Conservation (phyloP, 2,329 filamentous ascomycete species). For the Metarhizium anisopliae region DNA sequence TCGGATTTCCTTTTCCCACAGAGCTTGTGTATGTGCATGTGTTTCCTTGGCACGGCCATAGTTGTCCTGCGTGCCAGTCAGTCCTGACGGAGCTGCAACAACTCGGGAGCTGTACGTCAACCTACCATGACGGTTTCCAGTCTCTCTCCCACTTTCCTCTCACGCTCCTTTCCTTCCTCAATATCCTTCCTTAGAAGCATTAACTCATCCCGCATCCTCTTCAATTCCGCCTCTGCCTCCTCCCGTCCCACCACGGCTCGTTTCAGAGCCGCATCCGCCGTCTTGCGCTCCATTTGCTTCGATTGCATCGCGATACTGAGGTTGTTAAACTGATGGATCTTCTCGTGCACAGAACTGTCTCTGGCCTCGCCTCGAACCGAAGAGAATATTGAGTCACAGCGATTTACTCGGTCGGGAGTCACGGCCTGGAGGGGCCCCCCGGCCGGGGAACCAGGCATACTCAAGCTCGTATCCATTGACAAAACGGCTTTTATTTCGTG, state of each 20-base stretch:
- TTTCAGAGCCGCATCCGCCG: conserved; percentile 56
- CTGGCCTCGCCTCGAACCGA: conserved; percentile 31
- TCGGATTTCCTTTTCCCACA: conserved; percentile 69
- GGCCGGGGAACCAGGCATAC: conserved; percentile 42
- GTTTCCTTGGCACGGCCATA: conserved; percentile 63
- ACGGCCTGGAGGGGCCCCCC: conserved; percentile 49
- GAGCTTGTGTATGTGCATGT: conserved; percentile 53
- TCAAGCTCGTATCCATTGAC: conserved; percentile 34
- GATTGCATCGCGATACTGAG: conserved; percentile 52
- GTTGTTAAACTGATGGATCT: conserved; percentile 65
- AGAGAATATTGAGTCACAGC: conserved; percentile 27
- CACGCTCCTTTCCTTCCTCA: conserved; percentile 57
- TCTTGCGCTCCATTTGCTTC: conserved; percentile 54
- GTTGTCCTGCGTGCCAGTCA: conserved; percentile 46
- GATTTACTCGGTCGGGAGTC: conserved; percentile 56
- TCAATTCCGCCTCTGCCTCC: conserved; percentile 61
- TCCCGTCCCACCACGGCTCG: conserved; percentile 60
- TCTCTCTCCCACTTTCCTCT: conserved; percentile 57
- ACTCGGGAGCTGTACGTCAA: background rate
- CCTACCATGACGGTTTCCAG: conserved; percentile 62
- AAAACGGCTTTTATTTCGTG: background rate
- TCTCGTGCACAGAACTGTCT: conserved; percentile 55
- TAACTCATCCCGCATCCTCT: conserved; percentile 52
- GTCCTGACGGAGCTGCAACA: background rate
- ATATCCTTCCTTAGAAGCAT: conserved; percentile 45